phyloP scores from a whole-genome alignment of 192 early-diverging fungal genomes.

The Glomus cerebriforme region DNA sequence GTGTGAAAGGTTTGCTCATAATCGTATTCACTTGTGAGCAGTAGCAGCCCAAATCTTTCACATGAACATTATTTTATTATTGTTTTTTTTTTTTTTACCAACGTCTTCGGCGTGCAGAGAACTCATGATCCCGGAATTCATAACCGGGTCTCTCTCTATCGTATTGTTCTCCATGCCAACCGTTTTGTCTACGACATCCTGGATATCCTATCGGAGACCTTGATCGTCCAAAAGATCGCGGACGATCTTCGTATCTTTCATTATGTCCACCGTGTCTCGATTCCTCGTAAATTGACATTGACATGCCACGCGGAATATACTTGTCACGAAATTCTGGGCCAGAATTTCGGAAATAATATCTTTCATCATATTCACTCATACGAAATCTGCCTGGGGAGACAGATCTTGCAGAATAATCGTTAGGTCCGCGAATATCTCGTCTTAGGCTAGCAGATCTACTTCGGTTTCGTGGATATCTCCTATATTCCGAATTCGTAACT shows the following conservation, averaged over 20 bases:
- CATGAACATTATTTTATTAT: no score
- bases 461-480: not conserved
- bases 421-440: not conserved
- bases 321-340: slow-evolving; percentile 1
- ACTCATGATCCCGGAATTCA: not conserved
- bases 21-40: not conserved
- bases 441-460: slow-evolving; percentile 16
- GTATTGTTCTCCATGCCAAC: not conserved
- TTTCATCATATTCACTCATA: not conserved
- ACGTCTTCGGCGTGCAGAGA: not conserved
- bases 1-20: no score
- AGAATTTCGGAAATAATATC: slow-evolving; percentile 11
- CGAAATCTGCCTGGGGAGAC: not conserved
- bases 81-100: not conserved
- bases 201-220: not conserved
- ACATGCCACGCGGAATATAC: not conserved
- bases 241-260: not conserved
- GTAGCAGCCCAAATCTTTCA: not conserved
- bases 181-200: not conserved
- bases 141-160: not conserved
- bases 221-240: not conserved
- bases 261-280: not conserved
- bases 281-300: not conserved
- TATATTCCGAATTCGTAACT: not conserved
- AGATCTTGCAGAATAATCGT: not conserved